Percentiles rank a stretch among this genome's conserved stretches.
These are phyloP conservation scores for Clarireedia hainanense DNA, from an alignment of 2,329 filamentous ascomycete species.

Conservation along the genomic window DNA sequence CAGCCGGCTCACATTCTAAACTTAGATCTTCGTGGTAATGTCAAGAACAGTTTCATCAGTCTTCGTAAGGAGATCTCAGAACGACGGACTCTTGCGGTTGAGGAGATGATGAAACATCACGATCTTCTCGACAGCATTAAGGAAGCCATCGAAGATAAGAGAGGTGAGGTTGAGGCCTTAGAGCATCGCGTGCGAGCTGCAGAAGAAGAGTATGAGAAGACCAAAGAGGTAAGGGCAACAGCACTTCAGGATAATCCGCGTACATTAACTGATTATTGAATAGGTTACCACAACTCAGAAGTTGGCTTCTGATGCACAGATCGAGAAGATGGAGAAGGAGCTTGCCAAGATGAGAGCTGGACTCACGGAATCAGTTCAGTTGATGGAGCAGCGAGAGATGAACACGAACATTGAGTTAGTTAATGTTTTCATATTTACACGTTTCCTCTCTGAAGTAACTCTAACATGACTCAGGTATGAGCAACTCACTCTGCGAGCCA, in stretches of 20 bases:
- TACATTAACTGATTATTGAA: conserved; percentile 10
- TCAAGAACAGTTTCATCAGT: conserved; percentile 69
- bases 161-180: conserved; percentile 82
- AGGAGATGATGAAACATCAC: conserved; percentile 89
- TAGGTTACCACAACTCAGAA: conserved; percentile 71
- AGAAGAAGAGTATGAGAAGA: conserved; percentile 89
- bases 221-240: conserved; percentile 56
- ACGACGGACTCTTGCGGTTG: conserved; percentile 70
- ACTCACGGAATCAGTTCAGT: conserved; percentile 76
- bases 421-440: background rate
- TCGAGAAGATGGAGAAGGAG: conserved; percentile 98
- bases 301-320: conserved; percentile 81
- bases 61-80: conserved; percentile 91
- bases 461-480: conserved; percentile 58
- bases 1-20: conserved; percentile 84
- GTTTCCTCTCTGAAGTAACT: background rate
- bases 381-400: conserved; percentile 93
- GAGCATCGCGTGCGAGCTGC: conserved; percentile 82
- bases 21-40: conserved; percentile 73
- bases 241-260: background rate
- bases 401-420: conserved; percentile 88
- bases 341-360: conserved; percentile 85
- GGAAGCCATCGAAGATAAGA: conserved; percentile 94
- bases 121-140: conserved; percentile 91
- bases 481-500: conserved; percentile 77